Evolutionary conservation across 169 alveolate genomes (phyloP).

Genomic region (Theileria equi): DNA sequence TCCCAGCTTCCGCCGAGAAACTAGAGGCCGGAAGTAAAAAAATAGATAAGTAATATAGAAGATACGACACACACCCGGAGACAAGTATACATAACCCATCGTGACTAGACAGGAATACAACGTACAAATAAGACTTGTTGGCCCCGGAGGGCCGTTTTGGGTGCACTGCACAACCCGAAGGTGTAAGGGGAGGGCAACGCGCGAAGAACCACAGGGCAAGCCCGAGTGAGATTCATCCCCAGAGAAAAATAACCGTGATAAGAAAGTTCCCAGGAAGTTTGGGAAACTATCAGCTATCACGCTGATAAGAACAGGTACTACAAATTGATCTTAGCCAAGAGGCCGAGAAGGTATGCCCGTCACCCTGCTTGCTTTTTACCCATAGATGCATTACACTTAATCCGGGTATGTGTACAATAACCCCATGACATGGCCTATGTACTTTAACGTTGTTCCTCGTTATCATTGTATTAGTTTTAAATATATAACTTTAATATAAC

Average conservation of each 20-base stretch:
- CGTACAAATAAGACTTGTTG: conserved; percentile 21
- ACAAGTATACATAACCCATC: not conserved
- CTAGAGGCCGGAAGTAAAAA: not conserved
- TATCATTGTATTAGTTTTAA: too few relatives aligned
- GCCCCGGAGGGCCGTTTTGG: conserved; percentile 74
- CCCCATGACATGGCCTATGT: conserved; percentile 13
- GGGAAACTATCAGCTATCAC: conserved; percentile 86
- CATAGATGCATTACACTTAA: conserved; percentile 4
- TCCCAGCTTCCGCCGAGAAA: not conserved
- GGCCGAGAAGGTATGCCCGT: conserved; percentile 81
- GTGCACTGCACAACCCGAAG: conserved; percentile 83
- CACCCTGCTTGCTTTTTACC: conserved; percentile 10
- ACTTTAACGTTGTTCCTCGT: too few relatives aligned
- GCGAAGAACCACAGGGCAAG: conserved; percentile 79
- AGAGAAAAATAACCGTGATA: conserved; percentile 76
- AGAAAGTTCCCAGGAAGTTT: conserved; percentile 80
- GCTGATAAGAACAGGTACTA: conserved; percentile 87
- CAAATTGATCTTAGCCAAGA: conserved; percentile 86
- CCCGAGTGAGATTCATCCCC: conserved; percentile 76
- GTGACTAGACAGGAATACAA: too few relatives aligned
- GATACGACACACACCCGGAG: not conserved
- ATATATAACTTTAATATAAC: too few relatives aligned
- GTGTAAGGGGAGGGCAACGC: conserved; percentile 85
- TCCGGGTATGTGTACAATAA: conserved; percentile 24
- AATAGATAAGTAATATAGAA: not conserved